Evolutionary conservation across 768 basidiomycete genomes (phyloP).

Genomic region (Suillus plorans): DNA sequence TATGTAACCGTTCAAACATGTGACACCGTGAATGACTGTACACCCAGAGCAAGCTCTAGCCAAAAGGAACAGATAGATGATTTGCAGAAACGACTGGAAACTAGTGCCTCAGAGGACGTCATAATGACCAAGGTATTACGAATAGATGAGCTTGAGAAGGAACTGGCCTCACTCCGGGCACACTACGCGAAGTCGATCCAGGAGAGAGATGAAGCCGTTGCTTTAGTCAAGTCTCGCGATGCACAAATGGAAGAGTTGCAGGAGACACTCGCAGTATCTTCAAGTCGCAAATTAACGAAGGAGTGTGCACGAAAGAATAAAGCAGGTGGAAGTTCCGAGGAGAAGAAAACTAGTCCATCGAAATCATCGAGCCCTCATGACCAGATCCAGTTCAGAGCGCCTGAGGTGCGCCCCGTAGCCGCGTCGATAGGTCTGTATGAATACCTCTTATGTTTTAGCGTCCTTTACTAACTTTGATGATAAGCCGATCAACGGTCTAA

Average conservation of each 20-base stretch:
- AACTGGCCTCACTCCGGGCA: not conserved
- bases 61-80: not conserved
- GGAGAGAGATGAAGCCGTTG: constrained; percentile 3
- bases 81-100: not conserved
- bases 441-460: not conserved
- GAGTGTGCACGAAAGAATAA: not conserved
- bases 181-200: not conserved
- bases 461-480: not conserved
- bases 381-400: not conserved
- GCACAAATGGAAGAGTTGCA: not conserved
- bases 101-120: not conserved
- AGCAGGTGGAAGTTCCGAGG: not conserved
- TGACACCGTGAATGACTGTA: not conserved
- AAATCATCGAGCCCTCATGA: not conserved
- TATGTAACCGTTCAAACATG: not conserved
- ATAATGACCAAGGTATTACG: not conserved
- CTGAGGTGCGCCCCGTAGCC: not conserved
- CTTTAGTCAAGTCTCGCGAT: not conserved
- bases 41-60: not conserved
- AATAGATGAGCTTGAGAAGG: constrained; percentile 1
- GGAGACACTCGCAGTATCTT: not conserved
- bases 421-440: not conserved
- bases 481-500: not conserved
- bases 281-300: not conserved
- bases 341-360: not conserved